Base-by-base conservation (phyloP, 1,284 basidiomycete species). In the Meira nashicola region DNA sequence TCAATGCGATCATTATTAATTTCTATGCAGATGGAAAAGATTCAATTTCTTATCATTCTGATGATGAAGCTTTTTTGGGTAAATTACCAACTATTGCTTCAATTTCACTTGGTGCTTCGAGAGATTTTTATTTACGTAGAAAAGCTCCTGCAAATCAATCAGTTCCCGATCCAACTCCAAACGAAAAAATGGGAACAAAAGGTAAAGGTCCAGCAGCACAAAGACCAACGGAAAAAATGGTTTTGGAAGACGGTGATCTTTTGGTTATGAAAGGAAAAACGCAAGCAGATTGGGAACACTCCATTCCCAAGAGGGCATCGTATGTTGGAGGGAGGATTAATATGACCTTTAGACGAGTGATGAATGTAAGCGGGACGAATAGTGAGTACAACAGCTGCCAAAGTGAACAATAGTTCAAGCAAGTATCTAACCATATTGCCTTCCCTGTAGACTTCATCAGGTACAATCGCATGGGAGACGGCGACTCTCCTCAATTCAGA, bases 191-290 rank as follows among this genome's bases (percentile, higher is more conserved):
- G 12, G 48, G 50, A n/a, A 55, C 50, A 44, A 54, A 49, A 21
- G 51, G 57, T 21, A 15, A 17, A 19, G 62, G 55, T n/a, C 55
- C 59, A 15, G 59, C 54, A 11, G 56, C 39, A 23, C 17, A 33
- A 12, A 47, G 64, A 38, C 64, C 68, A 5, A 66, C 70, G 0
- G 73, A 79, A 46, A 78, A 79, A 54, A 78, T 78, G 54, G 53
- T 52, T 4, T 58, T 80, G 40, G 58, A 66, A 12, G 68, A 74
- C 43, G 79, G 79, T 17, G 78, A 79, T 56, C 73, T 80, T 67
- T 68, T 80, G 12, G 67, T 80, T 19, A 80, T 80, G 80, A 66
- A 76, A 12, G 80, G 79, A 0, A 65, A 54, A 39, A 80, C 79
- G 5, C 80, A 80, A 57, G 65, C 70, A 40, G 70, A 77, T 23